A percentile compares a stretch with the other conserved stretches of the same genome.
phyloP scores from a whole-genome alignment of 1,139 yeast genomes.

The Suhomyces coccinellae region DNA sequence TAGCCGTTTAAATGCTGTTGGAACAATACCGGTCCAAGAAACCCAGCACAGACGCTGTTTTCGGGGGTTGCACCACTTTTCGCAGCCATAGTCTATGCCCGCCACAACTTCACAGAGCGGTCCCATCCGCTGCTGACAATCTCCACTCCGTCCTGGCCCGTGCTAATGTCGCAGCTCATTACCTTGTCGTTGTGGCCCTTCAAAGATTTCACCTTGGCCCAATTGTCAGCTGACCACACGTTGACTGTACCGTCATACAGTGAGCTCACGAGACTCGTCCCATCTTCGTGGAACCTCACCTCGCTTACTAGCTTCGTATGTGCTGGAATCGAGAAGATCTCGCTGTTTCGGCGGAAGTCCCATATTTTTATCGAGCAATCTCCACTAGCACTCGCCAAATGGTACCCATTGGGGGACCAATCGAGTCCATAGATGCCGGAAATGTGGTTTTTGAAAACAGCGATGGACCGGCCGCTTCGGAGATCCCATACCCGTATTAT shows the following conservation, averaged over 20 bases:
- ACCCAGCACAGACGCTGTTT: neutral
- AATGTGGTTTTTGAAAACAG: conserved; percentile 64
- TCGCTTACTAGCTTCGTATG: conserved; percentile 76
- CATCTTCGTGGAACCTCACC: conserved; percentile 50
- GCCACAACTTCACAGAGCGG: conserved; percentile 68
- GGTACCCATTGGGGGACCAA: conserved; percentile 77
- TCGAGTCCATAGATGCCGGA: conserved; percentile 70
- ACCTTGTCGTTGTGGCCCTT: conserved; percentile 71
- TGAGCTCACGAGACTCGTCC: conserved; percentile 56
- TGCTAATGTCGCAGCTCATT: conserved; percentile 63
- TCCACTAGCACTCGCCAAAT: conserved; percentile 80
- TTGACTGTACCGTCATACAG: conserved; percentile 72
- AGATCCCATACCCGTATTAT: conserved; percentile 82
- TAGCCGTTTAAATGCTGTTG: too few relatives aligned
- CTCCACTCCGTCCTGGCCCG: conserved; percentile 29
- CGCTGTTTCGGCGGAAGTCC: conserved; percentile 66
- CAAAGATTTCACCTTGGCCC: conserved; percentile 59
- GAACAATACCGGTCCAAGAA: too few relatives aligned
- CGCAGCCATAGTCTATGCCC: neutral
- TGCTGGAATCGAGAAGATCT: conserved; percentile 62
- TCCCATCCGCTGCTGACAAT: conserved; percentile 84
- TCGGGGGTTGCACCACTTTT: neutral
- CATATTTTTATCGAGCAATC: conserved; percentile 81
- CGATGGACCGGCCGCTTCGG: conserved; percentile 69
- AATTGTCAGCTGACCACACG: conserved; percentile 71